A percentile compares a stretch with the other conserved stretches of the same genome.
Conservation (phyloP, 495 filamentous ascomycete species). For the Podospora appendiculata region DNA sequence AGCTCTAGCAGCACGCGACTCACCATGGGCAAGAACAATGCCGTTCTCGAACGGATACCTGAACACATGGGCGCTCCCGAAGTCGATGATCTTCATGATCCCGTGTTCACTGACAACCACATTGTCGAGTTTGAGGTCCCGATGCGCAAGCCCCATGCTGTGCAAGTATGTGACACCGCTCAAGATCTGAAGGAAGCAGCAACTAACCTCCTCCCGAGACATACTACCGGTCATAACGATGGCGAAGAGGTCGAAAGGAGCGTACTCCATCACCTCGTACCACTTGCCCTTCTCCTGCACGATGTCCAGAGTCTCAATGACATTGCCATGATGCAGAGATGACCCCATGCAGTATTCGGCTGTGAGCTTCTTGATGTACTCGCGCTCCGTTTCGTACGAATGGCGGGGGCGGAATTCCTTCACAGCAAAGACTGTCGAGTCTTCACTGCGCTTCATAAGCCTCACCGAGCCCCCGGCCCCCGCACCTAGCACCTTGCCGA, state of each 20-base stretch:
- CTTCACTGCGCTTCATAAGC: conserved; percentile 84
- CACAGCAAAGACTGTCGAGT: conserved; percentile 89
- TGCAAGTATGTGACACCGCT: conserved; percentile 97
- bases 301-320: conserved; percentile 96
- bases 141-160: conserved; percentile 90
- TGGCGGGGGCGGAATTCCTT: conserved; percentile 95
- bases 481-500: conserved; percentile 87
- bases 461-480: conserved; percentile 94
- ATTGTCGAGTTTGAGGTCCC: conserved; percentile 96
- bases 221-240: conserved; percentile 99
- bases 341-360: conserved; percentile 98
- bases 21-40: conserved; percentile 79
- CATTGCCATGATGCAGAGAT: conserved; percentile 94
- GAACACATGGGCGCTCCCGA: conserved; percentile 95
- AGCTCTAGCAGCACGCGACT: conserved; percentile 21
- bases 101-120: conserved; percentile 94
- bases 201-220: conserved; percentile 82
- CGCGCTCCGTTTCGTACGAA: conserved; percentile 84
- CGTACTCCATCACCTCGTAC: conserved; percentile 99
- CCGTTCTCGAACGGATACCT: conserved; percentile 95
- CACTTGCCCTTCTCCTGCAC: conserved; percentile 90
- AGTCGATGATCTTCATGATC: conserved; percentile 99
- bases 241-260: conserved; percentile 94
- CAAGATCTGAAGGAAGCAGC: conserved; percentile 89
- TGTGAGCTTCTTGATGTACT: conserved; percentile 99